Evolutionary conservation across 345 rosid genomes (phyloP), one percentile per base, ranked within the genome.

Genomic region (Boechera divaricarpa): DNA sequence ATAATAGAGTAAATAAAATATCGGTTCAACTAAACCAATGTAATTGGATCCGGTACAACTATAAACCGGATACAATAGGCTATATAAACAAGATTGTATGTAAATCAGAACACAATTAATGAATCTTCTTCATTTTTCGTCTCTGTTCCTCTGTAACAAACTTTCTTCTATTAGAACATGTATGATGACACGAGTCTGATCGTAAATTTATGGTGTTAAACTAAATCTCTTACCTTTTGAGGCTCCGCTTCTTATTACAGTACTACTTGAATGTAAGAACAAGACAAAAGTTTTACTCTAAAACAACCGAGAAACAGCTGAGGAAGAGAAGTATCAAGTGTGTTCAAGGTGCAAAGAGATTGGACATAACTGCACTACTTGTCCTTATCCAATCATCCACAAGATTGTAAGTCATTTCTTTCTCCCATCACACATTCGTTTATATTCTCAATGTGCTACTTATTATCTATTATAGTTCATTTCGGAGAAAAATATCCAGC

Each of bases 351-450:
- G 78, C 56, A 32, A 55, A 11, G 78, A 74, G 58, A 31, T 1
- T 28, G 78, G 78, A 64, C 78, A 74, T 56, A 44, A 7, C 56
- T 44, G 58, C 36, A 1, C 10, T 3, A 52, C 58, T 56, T 74
- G 78, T 55, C 78, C 78, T 44, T 74, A 74, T 62, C 72, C 72
- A 41, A 6, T 65, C 12, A 74, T 74, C 38, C 3, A 32, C 21
- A 44, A 65, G 29, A 12, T 5, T 39, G 78, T 66, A 74, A 41
- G 10, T 41, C 16, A 16, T 16, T 16, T 16, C 63, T 72, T 49
- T 53, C 5, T 18, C 36, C 5, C 38, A 67, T 45, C 7, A 13
- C n/a, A 45, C 47, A 4, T n/a, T 21, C 28, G 2, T 44, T 41
- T 42, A 24, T 70, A 7, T 32, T 45, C 10, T 57, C 31, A 45